Evolutionary conservation across 371 early-diverging fungal genomes (phyloP), one percentile per base, ranked within the genome.

Genomic region (Apophysomyces ossiformis): DNA sequence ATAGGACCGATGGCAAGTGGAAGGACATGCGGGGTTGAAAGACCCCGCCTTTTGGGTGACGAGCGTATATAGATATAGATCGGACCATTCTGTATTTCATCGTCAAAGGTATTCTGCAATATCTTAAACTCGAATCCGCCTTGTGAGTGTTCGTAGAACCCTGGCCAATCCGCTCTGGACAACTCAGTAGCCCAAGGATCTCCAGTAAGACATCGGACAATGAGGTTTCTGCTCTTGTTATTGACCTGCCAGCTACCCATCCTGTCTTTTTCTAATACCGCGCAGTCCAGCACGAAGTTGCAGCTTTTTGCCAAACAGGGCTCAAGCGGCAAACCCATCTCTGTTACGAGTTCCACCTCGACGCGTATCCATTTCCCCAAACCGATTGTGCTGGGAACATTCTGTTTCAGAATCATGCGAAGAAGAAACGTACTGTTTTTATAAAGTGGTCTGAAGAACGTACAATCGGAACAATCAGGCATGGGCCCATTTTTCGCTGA

Each of bases 401-500:
- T 21, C 21, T 50, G 54, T 26, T 50, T 50, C 5, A 50, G 54
- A 2, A 50, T 26, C 21, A 21, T 16, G 11, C 54, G 54, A 50
- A 50, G 54, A n/a, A 50, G 54, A 21, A 50, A 26, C 21, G 54
- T 50, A 5, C 54, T 50, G 54, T 50, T 50, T 8, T 50, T 50
- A 26, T 50, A 50, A 26, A 50, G 54, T 5, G 54, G 21, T 50
- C 21, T 50, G 9, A 26, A 50, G 11, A 50, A 50, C 7, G n/a
- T 9, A 18, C 2, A 7, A 4, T n/a, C 47, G 1, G 15, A 7
- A 21, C 16, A 18, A 41, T 41, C 8, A 8, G 41, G 11, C 41
- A 11, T 41, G 47, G 9, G 32, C 1, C 32, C n/a, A 15, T 18
- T 47, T 47, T 21, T 7, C 4, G 11, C 2, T 21, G 47, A 47